Evolutionary conservation across 257 asterid genomes (phyloP), one percentile per base, ranked within the genome.

Genomic region (Rubia yunnanensis): DNA sequence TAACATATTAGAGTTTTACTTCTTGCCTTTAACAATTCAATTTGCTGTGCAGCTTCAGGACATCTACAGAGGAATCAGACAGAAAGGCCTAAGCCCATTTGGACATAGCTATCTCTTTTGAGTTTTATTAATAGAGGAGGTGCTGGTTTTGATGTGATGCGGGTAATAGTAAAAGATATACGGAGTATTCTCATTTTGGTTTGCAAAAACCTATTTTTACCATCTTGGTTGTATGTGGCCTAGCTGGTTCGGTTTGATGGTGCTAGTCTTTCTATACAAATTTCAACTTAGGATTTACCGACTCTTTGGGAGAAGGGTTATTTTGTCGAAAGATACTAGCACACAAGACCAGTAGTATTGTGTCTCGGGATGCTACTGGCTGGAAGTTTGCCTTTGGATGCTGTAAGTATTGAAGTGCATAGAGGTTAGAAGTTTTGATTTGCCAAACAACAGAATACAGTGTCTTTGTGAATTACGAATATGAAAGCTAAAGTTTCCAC

Each of bases 41-140:
- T 52, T 18, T 55, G 39, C 30, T 69, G 26, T 76, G 77, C 81
- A 74, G 88, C 81, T 78, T 86, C 89, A 49, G 83, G 76, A 65
- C 78, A 74, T 69, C 74, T 67, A 62, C 85, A 74, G 74, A 77
- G 77, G 71, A 79, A 74, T 7, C 73, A 69, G 68, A 64, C 77
- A 60, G 72, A 48, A 48, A 57, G 72, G 62, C 61, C 65, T 28
- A 60, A 72, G 70, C 73, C 76, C 27, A 53, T 61, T 18, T 79
- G 80, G 76, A 80, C 72, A 63, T 22, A 66, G 49, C 41, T 50
- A 26, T 26, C 50, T 28, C 20, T 53, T 72, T 54, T 55, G 60
- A 63, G 34, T 59, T 44, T 27, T 24, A 38, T 1, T 44, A 7
- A 49, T 64, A 32, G 65, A 58, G 34, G 63, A 60, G 71, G 38